phyloP scores from a whole-genome alignment of 2,329 filamentous ascomycete species.

The Daldinia sp. region DNA sequence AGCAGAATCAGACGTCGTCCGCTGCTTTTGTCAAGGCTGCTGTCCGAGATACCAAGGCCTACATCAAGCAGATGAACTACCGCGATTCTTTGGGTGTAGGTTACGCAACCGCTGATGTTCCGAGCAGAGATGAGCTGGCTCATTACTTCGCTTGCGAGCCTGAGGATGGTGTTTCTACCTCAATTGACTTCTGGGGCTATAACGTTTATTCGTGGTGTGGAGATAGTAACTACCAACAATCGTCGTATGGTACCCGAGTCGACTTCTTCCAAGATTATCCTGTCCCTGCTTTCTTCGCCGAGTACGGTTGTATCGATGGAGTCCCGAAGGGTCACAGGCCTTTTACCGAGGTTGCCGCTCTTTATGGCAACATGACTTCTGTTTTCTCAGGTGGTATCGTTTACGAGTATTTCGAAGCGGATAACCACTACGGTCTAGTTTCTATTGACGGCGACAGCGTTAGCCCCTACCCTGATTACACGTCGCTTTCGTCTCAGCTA shows the following conservation, averaged over 20 bases:
- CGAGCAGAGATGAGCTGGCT: constrained; percentile 82
- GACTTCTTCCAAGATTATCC: constrained; percentile 89
- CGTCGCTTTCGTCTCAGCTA: constrained; percentile 74
- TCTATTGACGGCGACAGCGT: constrained; percentile 66
- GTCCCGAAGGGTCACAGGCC: constrained; percentile 68
- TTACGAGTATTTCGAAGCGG: constrained; percentile 97
- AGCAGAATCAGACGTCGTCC: constrained; percentile 84
- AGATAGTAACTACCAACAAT: constrained; percentile 75
- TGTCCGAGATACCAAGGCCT: constrained; percentile 92
- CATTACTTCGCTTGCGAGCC: constrained; percentile 95
- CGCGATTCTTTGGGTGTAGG: constrained; percentile 82
- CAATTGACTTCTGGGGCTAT: constrained; percentile 99
- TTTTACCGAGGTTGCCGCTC: constrained; percentile 84
- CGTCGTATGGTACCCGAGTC: constrained; percentile 84
- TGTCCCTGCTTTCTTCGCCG: constrained; percentile 96
- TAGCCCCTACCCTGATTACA: constrained; percentile 77
- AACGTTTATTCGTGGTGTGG: constrained; percentile 99
- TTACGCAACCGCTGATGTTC: constrained; percentile 91
- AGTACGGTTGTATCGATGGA: constrained; percentile 90
- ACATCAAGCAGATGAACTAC: constrained; percentile 83
- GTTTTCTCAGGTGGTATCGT: constrained; percentile 97
- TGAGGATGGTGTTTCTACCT: constrained; percentile 50
- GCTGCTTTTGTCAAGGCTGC: constrained; percentile 98
- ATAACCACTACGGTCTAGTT: constrained; percentile 87
- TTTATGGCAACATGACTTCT: constrained; percentile 83